These are phyloP conservation scores for Solidago caesia DNA, from an alignment of 129 eudicot genomes.

Conservation along the genomic window DNA sequence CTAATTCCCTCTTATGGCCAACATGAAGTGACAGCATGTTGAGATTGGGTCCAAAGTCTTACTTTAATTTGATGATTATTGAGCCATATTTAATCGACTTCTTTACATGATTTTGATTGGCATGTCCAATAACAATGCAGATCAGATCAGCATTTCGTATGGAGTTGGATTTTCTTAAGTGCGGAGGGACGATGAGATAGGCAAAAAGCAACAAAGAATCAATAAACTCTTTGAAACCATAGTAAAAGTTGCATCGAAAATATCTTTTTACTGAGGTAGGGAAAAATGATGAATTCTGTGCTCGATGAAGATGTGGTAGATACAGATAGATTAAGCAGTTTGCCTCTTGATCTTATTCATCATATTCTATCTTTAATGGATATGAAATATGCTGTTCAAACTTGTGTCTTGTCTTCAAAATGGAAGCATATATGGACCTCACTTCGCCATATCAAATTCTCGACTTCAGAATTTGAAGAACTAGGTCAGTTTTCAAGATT, in stretches of 20 bases:
- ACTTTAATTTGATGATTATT: too few species aligned
- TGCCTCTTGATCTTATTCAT: conserved; percentile 25
- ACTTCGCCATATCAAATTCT: conserved; percentile 25
- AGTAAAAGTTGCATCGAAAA: neutral
- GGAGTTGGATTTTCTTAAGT: too few species aligned
- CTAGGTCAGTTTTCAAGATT: conserved; percentile 13
- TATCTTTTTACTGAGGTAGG: neutral
- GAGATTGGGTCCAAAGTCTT: too few species aligned
- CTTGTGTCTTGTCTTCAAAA: conserved; percentile 19
- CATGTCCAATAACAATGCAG: too few species aligned
- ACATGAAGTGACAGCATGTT: too few species aligned
- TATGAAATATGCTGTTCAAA: conserved; percentile 26
- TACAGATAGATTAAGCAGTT: conserved; percentile 20
- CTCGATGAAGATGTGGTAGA: conserved; percentile 19
- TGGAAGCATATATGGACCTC: conserved; percentile 30
- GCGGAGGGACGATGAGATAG: too few species aligned
- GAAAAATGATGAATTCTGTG: conserved; percentile 10
- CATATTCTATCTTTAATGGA: conserved; percentile 24
- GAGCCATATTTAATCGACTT: too few species aligned
- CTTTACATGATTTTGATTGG: too few species aligned
- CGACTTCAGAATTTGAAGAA: conserved; percentile 22
- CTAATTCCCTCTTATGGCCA: too few species aligned
- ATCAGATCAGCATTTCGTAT: too few species aligned
- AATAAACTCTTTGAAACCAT: neutral
- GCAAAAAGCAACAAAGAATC: neutral